Evolutionary conservation across 768 basidiomycete genomes (phyloP).

Genomic region (Trametes meyenii): DNA sequence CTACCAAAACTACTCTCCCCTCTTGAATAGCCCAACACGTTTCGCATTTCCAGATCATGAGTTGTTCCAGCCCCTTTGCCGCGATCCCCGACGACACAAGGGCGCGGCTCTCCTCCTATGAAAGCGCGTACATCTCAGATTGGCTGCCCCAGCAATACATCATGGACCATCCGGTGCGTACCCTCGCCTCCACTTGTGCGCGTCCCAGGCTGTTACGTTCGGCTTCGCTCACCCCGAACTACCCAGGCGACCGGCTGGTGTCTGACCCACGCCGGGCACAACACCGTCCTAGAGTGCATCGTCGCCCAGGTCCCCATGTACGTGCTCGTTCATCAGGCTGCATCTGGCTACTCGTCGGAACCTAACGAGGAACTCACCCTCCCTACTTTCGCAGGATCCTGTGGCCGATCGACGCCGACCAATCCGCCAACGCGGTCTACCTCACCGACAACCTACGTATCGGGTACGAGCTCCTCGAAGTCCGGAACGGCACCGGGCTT

Average conservation of each 20-base stretch:
- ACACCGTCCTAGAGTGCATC: constrained; percentile 15
- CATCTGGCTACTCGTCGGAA: too few relatives aligned
- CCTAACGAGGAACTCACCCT: too few relatives aligned
- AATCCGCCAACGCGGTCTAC: constrained; percentile 27
- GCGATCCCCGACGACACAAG: neutral
- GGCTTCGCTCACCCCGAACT: neutral
- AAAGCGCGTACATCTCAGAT: neutral
- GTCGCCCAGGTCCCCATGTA: constrained; percentile 10
- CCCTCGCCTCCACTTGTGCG: neutral
- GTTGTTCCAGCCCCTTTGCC: neutral
- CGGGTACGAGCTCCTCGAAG: constrained; percentile 34
- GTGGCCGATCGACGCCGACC: constrained; percentile 32
- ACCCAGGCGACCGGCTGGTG: constrained; percentile 12
- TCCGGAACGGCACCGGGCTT: constrained; percentile 24
- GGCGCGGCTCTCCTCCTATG: neutral
- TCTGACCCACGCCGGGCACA: constrained; percentile 14
- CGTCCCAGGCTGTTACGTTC: neutral
- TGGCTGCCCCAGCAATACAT: constrained; percentile 9
- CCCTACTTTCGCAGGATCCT: constrained; percentile 9
- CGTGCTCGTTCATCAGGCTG: neutral
- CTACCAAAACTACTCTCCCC: neutral
- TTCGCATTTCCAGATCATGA: neutral
- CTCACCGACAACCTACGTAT: constrained; percentile 28
- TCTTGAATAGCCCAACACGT: neutral
- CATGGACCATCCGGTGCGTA: constrained; percentile 4